phyloP scores from a whole-genome alignment of 139 green algal genomes.

The Eudorina sp. region DNA sequence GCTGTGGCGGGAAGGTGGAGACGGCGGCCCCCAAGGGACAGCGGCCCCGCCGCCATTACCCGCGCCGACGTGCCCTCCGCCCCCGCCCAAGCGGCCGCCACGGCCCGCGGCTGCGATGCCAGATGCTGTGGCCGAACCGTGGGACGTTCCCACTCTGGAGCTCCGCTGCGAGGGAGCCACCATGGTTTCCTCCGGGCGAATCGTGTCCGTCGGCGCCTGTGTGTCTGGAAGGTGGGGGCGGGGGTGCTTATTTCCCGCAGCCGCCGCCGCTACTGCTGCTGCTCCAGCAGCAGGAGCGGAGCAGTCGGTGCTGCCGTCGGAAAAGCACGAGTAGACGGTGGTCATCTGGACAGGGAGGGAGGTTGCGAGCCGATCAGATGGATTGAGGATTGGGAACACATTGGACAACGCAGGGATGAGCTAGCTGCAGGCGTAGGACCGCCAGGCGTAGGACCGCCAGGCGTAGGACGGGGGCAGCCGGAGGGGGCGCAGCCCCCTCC shows the following conservation, averaged over 20 bases:
- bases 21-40: background rate
- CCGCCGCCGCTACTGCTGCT: background rate
- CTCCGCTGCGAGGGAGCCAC: background rate
- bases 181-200: background rate
- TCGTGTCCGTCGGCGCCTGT: background rate
- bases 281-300: background rate
- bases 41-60: background rate
- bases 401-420: too few species aligned
- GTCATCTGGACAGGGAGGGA: background rate
- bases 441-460: too few species aligned
- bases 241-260: background rate
- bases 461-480: too few species aligned
- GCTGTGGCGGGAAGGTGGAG: too few species aligned
- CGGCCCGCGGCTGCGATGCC: background rate
- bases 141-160: background rate
- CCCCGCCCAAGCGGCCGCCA: too few species aligned
- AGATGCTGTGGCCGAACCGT: background rate
- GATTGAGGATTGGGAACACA: too few species aligned
- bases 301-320: background rate
- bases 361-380: background rate
- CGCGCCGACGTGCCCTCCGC: too few species aligned
- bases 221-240: too few species aligned
- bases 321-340: conserved; percentile 2
- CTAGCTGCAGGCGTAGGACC: too few species aligned
- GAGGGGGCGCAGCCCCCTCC: too few species aligned